Percentiles rank a stretch among this genome's conserved stretches.
phyloP scores from a whole-genome alignment of 768 basidiomycete species.

The Naganishia friedmannii region DNA sequence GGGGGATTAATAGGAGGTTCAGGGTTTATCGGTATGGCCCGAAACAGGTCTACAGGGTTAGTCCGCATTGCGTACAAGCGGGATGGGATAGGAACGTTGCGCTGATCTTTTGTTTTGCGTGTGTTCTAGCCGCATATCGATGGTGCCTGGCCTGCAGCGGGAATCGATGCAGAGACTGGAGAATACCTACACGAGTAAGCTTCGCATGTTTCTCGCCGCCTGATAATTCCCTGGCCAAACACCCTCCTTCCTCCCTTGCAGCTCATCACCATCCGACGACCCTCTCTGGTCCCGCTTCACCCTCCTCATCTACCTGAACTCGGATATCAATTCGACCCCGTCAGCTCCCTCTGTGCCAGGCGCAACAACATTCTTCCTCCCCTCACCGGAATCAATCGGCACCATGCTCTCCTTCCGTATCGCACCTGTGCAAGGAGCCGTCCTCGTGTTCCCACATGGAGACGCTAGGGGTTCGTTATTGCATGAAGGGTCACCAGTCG shows the following conservation, averaged over 20 bases:
- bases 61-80: slow-evolving; percentile 16
- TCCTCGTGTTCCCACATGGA: slow-evolving; percentile 57
- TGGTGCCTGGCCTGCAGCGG: slow-evolving; percentile 60
- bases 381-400: slow-evolving; percentile 53
- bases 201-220: neutral
- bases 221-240: neutral
- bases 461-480: slow-evolving; percentile 50
- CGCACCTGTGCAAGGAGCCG: slow-evolving; percentile 57
- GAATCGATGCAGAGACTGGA: slow-evolving; percentile 54
- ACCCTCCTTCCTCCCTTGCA: slow-evolving; percentile 5
- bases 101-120: slow-evolving; percentile 14
- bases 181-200: slow-evolving; percentile 59
- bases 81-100: neutral
- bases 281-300: slow-evolving; percentile 58
- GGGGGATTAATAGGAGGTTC: slow-evolving; percentile 59
- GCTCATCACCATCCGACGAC: slow-evolving; percentile 51
- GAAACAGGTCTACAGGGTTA: slow-evolving; percentile 57
- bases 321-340: slow-evolving; percentile 52
- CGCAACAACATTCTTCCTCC: slow-evolving; percentile 61
- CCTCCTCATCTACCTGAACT: slow-evolving; percentile 59
- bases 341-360: slow-evolving; percentile 49
- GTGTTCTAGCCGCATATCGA: slow-evolving; percentile 57
- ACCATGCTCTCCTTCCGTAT: slow-evolving; percentile 58
- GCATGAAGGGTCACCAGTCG: slow-evolving; percentile 52
- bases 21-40: slow-evolving; percentile 59